Evolutionary conservation across 805 yeast genomes (phyloP).

Genomic region (Komagataella mondaviorum): DNA sequence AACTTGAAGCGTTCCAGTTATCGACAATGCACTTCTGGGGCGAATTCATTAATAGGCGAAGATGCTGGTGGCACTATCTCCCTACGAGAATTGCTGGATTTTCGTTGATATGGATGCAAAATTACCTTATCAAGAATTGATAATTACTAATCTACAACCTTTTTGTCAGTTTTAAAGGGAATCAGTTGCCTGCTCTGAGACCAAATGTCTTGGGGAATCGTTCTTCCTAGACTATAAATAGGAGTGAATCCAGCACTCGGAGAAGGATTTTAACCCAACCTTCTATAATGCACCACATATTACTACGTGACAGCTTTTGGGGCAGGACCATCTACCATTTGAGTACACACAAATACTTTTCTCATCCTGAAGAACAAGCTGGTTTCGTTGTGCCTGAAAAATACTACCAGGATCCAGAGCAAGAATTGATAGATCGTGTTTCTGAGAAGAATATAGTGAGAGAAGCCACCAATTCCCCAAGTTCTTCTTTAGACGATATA

Average conservation of each 20-base stretch:
- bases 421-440: background rate
- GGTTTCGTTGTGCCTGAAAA: conserved; percentile 1
- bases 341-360: background rate
- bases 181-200: background rate
- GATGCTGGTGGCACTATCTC: no score
- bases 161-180: background rate
- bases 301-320: background rate
- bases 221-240: background rate
- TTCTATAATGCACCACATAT: background rate
- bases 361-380: background rate
- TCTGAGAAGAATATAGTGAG: background rate
- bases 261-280: background rate
- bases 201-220: background rate
- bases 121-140: background rate
- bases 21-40: no score
- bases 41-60: no score
- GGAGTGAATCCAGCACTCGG: background rate
- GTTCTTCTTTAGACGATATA: background rate
- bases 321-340: background rate
- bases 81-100: background rate
- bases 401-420: background rate
- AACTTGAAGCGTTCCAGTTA: no score
- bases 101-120: background rate
- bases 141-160: background rate
- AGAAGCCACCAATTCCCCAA: background rate